Base-by-base conservation (phyloP, 140 eudicot species). In the Stevia rebaudiana region DNA sequence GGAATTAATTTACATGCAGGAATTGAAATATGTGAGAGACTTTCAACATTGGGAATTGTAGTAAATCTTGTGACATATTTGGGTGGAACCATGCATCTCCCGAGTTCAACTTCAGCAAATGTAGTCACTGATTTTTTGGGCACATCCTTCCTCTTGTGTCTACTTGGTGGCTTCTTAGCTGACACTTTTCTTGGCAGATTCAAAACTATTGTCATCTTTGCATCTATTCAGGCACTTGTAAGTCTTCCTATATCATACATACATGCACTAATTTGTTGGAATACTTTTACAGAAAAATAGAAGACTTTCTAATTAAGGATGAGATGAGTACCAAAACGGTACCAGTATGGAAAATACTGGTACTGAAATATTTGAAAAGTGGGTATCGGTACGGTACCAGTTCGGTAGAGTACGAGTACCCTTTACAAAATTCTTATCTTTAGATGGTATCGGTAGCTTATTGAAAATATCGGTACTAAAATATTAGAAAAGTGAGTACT, bases 31-130 rank as follows among this genome's bases (percentile, higher is more conserved):
- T 51, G 80, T 60, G 98, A 87, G 78, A 91, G 96, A 82, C 88
- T 91, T 10, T 84, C 98, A 48, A 91, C 98, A 44, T 85, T 91
- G 95, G 98, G 98, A 59, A 91, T 91, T 63, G 92, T 92, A 51
- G 98, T 87, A 69, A 91, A 91, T 69, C 84, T 91, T 23, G 98
- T 91, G 76, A 91, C 96, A 11, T 87, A 91, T 79, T 67, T 91
- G 71, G 83, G 79, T 30, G 96, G 89, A 46, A 79, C 85, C 24
- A 87, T 91, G 96, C 98, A 91, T 69, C 81, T 91, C 3, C 86
- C 96, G 0, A 87, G 96, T 75, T 74, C 96, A 30, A 71, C 81
- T 41, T 87, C 98, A 22, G 96, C 98, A 43, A 91, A 87, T 65
- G 77, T 81, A 53, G 98, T 91, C 24, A 82, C 96, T 15, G 95